A percentile compares a stretch with the other conserved stretches of the same genome.
These are phyloP conservation scores for Acer yangbiense DNA, from an alignment of 345 rosid genomes.

Conservation along the genomic window DNA sequence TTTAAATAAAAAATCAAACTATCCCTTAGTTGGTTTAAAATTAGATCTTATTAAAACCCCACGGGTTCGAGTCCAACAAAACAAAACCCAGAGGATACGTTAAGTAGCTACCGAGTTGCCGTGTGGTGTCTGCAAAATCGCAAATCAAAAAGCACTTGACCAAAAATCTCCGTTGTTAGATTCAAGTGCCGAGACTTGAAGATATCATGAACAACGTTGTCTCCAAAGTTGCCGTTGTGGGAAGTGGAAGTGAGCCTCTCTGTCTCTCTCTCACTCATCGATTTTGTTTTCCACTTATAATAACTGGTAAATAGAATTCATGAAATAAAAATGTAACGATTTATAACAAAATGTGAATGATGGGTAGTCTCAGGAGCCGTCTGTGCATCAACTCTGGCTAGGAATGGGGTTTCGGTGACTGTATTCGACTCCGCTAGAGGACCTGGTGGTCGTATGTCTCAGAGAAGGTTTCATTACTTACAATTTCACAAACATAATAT, in stretches of 20 bases:
- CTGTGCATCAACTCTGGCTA: conserved; percentile 81
- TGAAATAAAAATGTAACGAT: background rate
- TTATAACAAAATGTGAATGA: background rate
- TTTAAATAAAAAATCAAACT: too few relatives aligned
- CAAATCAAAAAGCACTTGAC: too few relatives aligned
- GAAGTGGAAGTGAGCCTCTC: conserved; percentile 65
- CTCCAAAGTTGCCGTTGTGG: conserved; percentile 70
- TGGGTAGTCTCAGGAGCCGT: conserved; percentile 75
- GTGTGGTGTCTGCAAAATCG: too few relatives aligned
- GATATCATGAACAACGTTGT: conserved; percentile 39
- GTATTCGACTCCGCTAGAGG: conserved; percentile 81
- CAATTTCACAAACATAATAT: too few relatives aligned
- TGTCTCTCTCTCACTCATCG: conserved; percentile 7
- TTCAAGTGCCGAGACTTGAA: too few relatives aligned
- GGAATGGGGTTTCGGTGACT: conserved; percentile 70
- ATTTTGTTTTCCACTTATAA: background rate
- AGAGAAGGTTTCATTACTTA: conserved; percentile 56
- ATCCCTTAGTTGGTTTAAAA: too few relatives aligned
- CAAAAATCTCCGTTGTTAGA: too few relatives aligned
- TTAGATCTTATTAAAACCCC: too few relatives aligned
- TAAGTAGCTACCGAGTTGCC: too few relatives aligned
- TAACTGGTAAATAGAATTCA: background rate
- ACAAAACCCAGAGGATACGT: too few relatives aligned
- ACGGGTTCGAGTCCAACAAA: too few relatives aligned
- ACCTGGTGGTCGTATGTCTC: conserved; percentile 92